Evolutionary conservation across 2,329 filamentous ascomycete genomes (phyloP), one percentile per base, ranked within the genome.

Genomic region (Neospermospora avenae): DNA sequence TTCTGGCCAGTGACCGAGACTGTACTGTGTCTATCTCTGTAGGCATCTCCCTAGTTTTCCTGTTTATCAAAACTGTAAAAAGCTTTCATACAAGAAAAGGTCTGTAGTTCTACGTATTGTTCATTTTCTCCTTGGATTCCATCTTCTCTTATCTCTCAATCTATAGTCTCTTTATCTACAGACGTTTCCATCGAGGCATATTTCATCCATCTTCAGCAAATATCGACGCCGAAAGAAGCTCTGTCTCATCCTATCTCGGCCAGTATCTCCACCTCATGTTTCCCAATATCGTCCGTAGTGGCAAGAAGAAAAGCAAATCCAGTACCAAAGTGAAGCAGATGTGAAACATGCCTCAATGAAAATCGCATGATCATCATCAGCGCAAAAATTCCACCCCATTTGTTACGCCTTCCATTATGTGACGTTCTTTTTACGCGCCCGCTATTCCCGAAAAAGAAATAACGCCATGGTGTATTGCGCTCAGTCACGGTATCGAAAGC

Each of bases 261-360:
- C 13, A 46, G 7, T 13, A 24, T 10, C 11, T 53, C 35, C 49
- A 39, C 3, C 4, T 22, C 49, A 16, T 8, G 24, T 16, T 3
- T 22, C 18, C 20, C 48, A 52, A 22, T 5, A 4, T 35, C 31
- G 10, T 18, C 13, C 1, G 4, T 22, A 10, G 7, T 20, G 48
- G n/a, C 20, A 52, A 11, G 25, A 31, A 16, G 22, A 18, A 37
- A 37, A 16, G 13, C n/a, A 58, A 31, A 45, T 49, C 54, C 16
- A 48, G 58, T 41, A 57, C 58, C n/a, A 54, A n/a, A 60, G 35
- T 35, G 54, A 25, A 57, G 46, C 16, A 57, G 53, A 58, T 56
- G 34, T 48, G 31, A 52, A 4, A 41, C 54, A 57, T 20, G 51
- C 51, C 51, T 54, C 35, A 28, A 51, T 51, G 48, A 28, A 37